Percentiles rank a stretch among this genome's conserved stretches.
phyloP scores from a whole-genome alignment of 2,329 filamentous ascomycete genomes.

The Diaporthe nobilis region DNA sequence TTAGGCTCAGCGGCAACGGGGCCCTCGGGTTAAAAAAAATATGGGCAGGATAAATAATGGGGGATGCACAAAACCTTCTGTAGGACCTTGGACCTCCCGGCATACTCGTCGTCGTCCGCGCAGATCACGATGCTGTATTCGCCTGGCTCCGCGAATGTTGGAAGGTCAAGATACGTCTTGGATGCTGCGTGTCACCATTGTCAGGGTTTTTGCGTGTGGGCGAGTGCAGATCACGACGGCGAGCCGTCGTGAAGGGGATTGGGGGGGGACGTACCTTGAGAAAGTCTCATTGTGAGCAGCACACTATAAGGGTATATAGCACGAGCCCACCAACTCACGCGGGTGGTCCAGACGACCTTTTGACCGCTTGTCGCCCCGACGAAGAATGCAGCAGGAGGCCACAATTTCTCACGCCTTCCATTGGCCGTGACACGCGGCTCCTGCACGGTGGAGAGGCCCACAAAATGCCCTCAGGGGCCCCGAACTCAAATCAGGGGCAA shows the following conservation, averaged over 20 bases:
- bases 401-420: conserved; percentile 37
- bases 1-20: neutral
- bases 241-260: neutral
- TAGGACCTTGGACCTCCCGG: conserved; percentile 39
- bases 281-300: conserved; percentile 42
- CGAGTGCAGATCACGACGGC: neutral
- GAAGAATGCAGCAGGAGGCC: conserved; percentile 37
- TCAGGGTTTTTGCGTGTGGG: conserved; percentile 31
- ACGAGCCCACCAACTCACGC: conserved; percentile 39
- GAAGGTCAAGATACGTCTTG: conserved; percentile 43
- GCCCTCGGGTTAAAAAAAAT: neutral
- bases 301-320: conserved; percentile 37
- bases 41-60: neutral
- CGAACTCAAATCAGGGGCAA: conserved; percentile 30
- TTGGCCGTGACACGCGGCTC: conserved; percentile 35
- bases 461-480: conserved; percentile 30
- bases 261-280: conserved; percentile 37
- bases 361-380: conserved; percentile 40
- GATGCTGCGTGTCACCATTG: conserved; percentile 37
- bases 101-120: conserved; percentile 42
- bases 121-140: conserved; percentile 42
- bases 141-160: conserved; percentile 40
- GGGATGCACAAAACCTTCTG: conserved; percentile 40
- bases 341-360: conserved; percentile 40
- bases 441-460: conserved; percentile 33